phyloP scores from a whole-genome alignment of 2,329 filamentous ascomycete species.

The Xylariaceae sp. region DNA sequence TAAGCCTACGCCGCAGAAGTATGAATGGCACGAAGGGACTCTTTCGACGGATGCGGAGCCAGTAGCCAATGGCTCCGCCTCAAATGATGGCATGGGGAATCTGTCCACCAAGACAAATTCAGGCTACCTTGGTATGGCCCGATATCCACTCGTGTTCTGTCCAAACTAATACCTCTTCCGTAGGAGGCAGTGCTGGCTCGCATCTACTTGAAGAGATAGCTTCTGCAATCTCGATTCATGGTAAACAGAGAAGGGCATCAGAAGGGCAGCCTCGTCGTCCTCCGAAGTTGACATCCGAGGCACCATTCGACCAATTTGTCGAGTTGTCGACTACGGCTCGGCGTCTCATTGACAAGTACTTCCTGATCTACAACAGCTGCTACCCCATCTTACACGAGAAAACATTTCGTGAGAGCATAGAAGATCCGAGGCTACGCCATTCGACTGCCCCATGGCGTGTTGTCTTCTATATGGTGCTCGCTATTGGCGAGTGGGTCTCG shows the following conservation, averaged over 20 bases:
- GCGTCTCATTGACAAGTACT: conserved; percentile 4
- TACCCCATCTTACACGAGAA: conserved; percentile 5
- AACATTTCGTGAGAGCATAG: conserved; percentile 4
- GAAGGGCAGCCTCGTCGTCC: neutral
- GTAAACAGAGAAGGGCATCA: neutral
- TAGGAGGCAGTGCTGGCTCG: conserved; percentile 6
- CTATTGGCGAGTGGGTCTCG: conserved; percentile 7
- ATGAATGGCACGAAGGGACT: conserved; percentile 6
- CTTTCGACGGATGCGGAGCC: neutral
- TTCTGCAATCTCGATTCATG: neutral
- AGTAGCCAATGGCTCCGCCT: neutral
- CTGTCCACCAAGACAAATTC: conserved; percentile 3
- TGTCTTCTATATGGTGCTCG: conserved; percentile 6
- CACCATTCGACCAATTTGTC: neutral
- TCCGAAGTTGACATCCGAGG: neutral
- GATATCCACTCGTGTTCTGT: neutral
- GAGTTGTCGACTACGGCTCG: neutral
- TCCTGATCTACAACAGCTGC: conserved; percentile 5
- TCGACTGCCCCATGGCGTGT: neutral
- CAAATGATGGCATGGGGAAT: conserved; percentile 8
- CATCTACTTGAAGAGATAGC: conserved; percentile 4
- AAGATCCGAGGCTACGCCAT: neutral
- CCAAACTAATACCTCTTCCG: neutral
- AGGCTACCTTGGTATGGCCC: conserved; percentile 4
- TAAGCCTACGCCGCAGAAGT: neutral